Evolutionary conservation across 768 basidiomycete genomes (phyloP).

Genomic region (Lactarius tabidus): DNA sequence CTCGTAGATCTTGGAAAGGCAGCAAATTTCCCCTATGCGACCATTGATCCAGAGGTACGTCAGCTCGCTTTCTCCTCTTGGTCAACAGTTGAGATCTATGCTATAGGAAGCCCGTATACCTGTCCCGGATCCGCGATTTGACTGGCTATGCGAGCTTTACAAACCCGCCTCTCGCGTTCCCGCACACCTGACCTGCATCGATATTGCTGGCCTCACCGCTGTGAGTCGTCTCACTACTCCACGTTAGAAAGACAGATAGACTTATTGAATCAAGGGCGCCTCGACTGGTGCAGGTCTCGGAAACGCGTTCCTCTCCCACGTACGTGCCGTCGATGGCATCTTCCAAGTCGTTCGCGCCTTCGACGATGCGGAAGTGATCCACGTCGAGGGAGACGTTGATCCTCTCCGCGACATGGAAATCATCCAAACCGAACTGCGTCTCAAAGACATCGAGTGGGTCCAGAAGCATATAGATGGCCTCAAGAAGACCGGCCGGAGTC

Average conservation of each 20-base stretch:
- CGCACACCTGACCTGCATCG: conserved; percentile 95
- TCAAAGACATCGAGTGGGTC: conserved; percentile 99
- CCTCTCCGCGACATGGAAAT: conserved; percentile 97
- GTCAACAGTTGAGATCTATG: not conserved
- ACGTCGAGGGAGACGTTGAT: conserved; percentile 97
- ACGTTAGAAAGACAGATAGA: conserved; percentile 11
- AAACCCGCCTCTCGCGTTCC: conserved; percentile 87
- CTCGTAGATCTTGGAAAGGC: conserved; percentile 79
- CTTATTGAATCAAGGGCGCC: conserved; percentile 57
- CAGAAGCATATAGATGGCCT: conserved; percentile 82
- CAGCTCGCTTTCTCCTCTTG: not conserved
- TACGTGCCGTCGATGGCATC: conserved; percentile 97
- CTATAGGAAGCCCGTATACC: conserved; percentile 82
- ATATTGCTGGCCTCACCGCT: conserved; percentile 96
- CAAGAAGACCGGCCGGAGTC: conserved; percentile 66
- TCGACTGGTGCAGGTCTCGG: conserved; percentile 98
- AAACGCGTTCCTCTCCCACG: conserved; percentile 95
- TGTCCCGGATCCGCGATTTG: conserved; percentile 90
- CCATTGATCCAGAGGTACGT: conserved; percentile 78
- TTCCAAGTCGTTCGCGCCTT: conserved; percentile 98
- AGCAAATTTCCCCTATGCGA: conserved; percentile 96
- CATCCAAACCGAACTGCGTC: conserved; percentile 86
- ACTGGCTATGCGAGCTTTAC: conserved; percentile 89
- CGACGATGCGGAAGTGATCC: conserved; percentile 98
- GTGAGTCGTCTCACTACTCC: conserved; percentile 40